A percentile compares a stretch with the other conserved stretches of the same genome.
Conservation (phyloP, 23 red algal species). For the Cyanidiococcus yangmingshanensis region DNA sequence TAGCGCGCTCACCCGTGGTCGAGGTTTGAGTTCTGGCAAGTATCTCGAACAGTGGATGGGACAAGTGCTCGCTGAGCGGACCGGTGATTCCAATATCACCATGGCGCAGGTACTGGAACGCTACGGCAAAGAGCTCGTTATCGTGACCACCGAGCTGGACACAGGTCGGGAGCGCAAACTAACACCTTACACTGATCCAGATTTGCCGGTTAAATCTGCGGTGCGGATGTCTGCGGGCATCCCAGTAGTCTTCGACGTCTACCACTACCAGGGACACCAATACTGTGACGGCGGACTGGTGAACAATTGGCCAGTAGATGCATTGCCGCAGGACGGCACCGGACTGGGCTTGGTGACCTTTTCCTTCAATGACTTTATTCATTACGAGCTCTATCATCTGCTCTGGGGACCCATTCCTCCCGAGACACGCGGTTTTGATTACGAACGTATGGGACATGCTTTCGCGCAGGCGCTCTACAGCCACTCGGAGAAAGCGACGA, state of each 20-base stretch:
- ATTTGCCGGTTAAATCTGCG: slow-evolving; percentile 21
- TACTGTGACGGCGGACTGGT: slow-evolving; percentile 29
- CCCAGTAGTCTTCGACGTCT: slow-evolving; percentile 24
- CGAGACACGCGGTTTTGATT: neutral
- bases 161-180: slow-evolving; percentile 29
- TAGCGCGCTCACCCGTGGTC: neutral
- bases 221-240: slow-evolving; percentile 33
- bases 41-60: slow-evolving; percentile 25
- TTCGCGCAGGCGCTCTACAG: slow-evolving; percentile 18
- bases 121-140: slow-evolving; percentile 32
- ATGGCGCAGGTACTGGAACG: slow-evolving; percentile 14
- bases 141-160: slow-evolving; percentile 30
- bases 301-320: slow-evolving; percentile 31
- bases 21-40: slow-evolving; percentile 1
- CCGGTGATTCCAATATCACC: slow-evolving; percentile 28
- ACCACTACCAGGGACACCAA: slow-evolving; percentile 27
- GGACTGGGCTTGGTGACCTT: slow-evolving; percentile 29
- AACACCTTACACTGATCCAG: slow-evolving; percentile 16
- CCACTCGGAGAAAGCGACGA: neutral
- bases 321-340: slow-evolving; percentile 15
- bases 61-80: slow-evolving; percentile 20
- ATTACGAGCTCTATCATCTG: neutral
- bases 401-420: slow-evolving; percentile 2
- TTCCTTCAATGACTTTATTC: slow-evolving; percentile 3
- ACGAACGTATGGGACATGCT: neutral